phyloP scores from a whole-genome alignment of 345 rosid genomes.

The Sonneratia alba region DNA sequence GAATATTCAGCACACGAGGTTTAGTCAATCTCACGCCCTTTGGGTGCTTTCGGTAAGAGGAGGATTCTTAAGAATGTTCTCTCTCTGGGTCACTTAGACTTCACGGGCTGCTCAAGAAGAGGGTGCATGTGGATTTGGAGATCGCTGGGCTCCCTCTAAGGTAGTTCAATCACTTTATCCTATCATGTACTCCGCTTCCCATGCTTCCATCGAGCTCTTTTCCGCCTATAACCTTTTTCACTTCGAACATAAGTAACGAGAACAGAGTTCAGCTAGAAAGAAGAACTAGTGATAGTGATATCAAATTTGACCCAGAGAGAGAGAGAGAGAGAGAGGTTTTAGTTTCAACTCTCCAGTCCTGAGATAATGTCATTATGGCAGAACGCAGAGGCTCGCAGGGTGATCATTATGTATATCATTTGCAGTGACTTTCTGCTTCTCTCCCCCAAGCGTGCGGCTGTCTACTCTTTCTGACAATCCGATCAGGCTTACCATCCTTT shows the following conservation, averaged over 20 bases:
- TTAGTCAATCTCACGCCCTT: too few relatives aligned
- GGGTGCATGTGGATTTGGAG: too few relatives aligned
- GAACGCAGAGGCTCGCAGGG: background rate
- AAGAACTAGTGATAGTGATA: too few relatives aligned
- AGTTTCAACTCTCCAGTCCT: background rate
- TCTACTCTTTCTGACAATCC: background rate
- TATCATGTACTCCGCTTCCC: background rate
- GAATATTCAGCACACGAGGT: too few relatives aligned
- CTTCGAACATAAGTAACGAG: background rate
- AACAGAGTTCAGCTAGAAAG: too few relatives aligned
- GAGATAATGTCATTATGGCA: background rate
- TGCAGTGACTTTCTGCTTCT: background rate
- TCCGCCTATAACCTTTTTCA: background rate
- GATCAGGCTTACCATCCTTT: background rate
- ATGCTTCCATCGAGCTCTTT: background rate
- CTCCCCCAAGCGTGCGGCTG: too few relatives aligned
- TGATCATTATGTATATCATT: background rate
- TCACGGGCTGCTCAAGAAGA: too few relatives aligned
- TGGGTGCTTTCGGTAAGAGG: too few relatives aligned
- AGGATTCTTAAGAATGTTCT: too few relatives aligned
- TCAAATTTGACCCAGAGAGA: too few relatives aligned
- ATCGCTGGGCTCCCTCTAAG: background rate
- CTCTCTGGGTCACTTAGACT: too few relatives aligned
- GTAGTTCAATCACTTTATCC: background rate
- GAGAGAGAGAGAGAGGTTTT: too few relatives aligned